phyloP scores from a whole-genome alignment of 2,329 filamentous ascomycete species.

The Diaporthe amygdali region DNA sequence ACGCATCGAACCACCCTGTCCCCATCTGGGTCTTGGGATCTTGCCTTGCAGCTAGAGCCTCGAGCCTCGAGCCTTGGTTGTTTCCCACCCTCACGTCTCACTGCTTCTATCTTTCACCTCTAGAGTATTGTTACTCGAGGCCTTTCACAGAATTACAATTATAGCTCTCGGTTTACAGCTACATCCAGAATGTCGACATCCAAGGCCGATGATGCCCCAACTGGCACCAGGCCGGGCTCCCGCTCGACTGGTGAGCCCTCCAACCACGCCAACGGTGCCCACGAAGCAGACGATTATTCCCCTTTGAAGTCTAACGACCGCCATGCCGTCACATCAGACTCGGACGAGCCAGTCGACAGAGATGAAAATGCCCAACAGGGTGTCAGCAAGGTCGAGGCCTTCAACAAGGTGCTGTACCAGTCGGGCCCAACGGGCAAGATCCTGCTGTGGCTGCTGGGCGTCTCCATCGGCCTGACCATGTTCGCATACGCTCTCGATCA shows the following conservation, averaged over 20 bases:
- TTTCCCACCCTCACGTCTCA: neutral
- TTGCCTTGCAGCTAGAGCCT: conserved; percentile 10
- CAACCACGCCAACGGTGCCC: neutral
- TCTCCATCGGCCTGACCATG: conserved; percentile 43
- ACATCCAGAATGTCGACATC: conserved; percentile 6
- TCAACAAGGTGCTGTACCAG: conserved; percentile 45
- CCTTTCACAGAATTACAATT: neutral
- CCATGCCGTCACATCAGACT: conserved; percentile 3
- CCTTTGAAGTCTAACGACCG: conserved; percentile 8
- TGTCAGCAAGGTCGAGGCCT: conserved; percentile 42
- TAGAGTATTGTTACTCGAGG: neutral
- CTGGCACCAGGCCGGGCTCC: neutral
- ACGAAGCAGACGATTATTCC: conserved; percentile 4
- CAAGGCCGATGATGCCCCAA: neutral
- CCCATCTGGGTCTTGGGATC: neutral
- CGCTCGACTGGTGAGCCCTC: conserved; percentile 1
- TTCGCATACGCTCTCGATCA: conserved; percentile 42
- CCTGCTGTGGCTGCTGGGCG: conserved; percentile 40
- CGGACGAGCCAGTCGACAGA: conserved; percentile 7
- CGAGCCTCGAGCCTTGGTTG: conserved; percentile 6
- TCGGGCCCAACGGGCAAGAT: conserved; percentile 40
- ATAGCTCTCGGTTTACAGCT: neutral
- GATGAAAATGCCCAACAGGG: conserved; percentile 27
- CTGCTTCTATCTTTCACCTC: neutral
- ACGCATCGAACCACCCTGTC: conserved; percentile 2